Base-by-base conservation (phyloP, 2,329 filamentous ascomycete genomes). In the Ascochyta pisi region DNA sequence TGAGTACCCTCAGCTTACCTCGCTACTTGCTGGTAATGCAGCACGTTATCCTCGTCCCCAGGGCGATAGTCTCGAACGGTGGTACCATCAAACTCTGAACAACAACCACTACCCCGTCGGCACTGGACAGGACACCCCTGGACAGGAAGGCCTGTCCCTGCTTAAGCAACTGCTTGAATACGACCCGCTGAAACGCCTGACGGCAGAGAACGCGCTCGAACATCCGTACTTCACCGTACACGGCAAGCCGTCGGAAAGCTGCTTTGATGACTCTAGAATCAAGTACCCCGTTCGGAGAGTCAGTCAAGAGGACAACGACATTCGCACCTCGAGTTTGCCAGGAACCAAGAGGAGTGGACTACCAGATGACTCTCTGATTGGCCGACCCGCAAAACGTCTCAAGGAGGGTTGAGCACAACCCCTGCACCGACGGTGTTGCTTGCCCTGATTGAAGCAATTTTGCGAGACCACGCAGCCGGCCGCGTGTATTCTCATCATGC, bases 291-390 rank as follows among this genome's bases (percentile, higher is more conserved):
- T 92, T 69, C 84, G 95, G 7, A 86, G 94, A 44, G 93, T 99
- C 37, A 96, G 90, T 66, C 89, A 96, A 67, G 95, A 99, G 69
- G 92, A 97, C 73, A 96, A 96, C 67, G 95, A 98, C 75, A 97
- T 98, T 53, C 83, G 91, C n/a, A 93, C 91, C 0, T 88, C 89
- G 39, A 96, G 92, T 74, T 76, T 97, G 33, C 92, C 94, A 0
- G 95, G 94, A 0, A 96, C 93, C 0, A 98, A 98, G 79, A 82
- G 93, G 57, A 94, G 89, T 62, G 94, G 90, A 0, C 71, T 96
- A 37, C 90, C 89, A 0, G 94, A 98, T 69, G 94, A 97, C 74
- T 83, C 81, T 48, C 70, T 96, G n/a, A 80, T 87, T 44, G 78
- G 79, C 19, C 71, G 82, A 53, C 81, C 83, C 13, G 73, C 81